Evolutionary conservation across 192 early-diverging fungal species (phyloP), one percentile per base, ranked within the genome.

Genomic region (Spizellomyces sp.): DNA sequence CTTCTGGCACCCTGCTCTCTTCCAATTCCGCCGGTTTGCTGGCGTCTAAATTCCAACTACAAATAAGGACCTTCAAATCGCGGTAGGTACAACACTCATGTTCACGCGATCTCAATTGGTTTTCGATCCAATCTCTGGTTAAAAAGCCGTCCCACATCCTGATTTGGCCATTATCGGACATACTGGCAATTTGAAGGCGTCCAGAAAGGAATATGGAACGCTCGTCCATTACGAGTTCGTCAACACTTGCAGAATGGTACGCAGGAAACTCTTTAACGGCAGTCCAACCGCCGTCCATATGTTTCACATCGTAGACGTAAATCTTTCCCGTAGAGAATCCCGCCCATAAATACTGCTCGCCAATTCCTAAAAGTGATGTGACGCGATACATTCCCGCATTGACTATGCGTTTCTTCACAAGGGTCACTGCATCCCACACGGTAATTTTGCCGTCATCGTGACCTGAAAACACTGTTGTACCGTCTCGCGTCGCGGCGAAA

Each of bases 21-120:
- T 93, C 90, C 72, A 96, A 77, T 14, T 86, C 87, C 21, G 88
- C 84, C 4, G 95, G 94, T 80, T 97, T 98, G 46, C 80, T 84
- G 0, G 95, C 90, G 78, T 95, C 95, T 67, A 95, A 91, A 79
- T 98, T 98, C 91, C 92, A 98, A 58, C 91, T 94, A 68, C 91
- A 91, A 36, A 98, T 87, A 62, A 95, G 80, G 27, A 96, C 78
- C 8, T 86, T 82, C 10, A 93, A 61, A 27, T 89, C 81, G 21
- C 86, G 83, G 78, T 87, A 90, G 7, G 67, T 80, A 45, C 87
- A 86, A 66, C 87, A 93, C 46, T 89, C 84, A 55, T 73, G 65
- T 60, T 87, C 86, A 27, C 84, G 85, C 2, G 82, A 74, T 27
- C 81, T 73, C 81, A 95, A 83, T 71, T 87, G 82, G 73, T 82